Conservation (phyloP, 2,329 filamentous ascomycete species). For the Fusarium scirpi region DNA sequence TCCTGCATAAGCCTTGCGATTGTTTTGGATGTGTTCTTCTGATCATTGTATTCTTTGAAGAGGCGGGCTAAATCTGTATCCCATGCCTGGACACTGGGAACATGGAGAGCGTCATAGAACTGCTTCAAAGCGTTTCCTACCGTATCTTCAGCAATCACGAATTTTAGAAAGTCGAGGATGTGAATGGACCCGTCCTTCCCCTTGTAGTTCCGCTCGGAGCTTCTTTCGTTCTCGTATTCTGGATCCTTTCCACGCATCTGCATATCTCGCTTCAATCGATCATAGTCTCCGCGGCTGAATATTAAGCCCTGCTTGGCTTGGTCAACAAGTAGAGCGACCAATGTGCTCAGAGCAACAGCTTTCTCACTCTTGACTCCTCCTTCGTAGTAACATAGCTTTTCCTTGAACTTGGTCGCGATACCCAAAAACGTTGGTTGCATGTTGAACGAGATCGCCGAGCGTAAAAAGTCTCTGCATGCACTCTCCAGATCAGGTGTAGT, state of each 20-base stretch:
- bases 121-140: conserved; percentile 54
- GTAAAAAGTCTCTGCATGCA: conserved; percentile 60
- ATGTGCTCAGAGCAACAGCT: conserved; percentile 63
- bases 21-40: conserved; percentile 44
- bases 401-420: conserved; percentile 72
- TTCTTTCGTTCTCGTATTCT: conserved; percentile 57
- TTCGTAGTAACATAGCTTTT: conserved; percentile 70
- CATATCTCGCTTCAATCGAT: conserved; percentile 33
- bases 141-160: conserved; percentile 59
- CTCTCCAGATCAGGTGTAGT: conserved; percentile 47
- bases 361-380: conserved; percentile 60
- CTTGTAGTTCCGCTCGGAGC: conserved; percentile 34
- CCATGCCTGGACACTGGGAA: conserved; percentile 45
- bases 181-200: conserved; percentile 53
- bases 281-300: conserved; percentile 54
- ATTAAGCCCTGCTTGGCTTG: conserved; percentile 66
- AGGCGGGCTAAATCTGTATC: conserved; percentile 55
- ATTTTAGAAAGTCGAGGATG: conserved; percentile 73
- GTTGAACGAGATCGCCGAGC: conserved; percentile 68
- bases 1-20: conserved; percentile 50
- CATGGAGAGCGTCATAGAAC: conserved; percentile 47
- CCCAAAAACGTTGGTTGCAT: conserved; percentile 70
- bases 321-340: conserved; percentile 68
- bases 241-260: conserved; percentile 52
- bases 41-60: conserved; percentile 51